phyloP scores from a whole-genome alignment of 2,329 filamentous ascomycete species.

The Scytalidium lignicola region DNA sequence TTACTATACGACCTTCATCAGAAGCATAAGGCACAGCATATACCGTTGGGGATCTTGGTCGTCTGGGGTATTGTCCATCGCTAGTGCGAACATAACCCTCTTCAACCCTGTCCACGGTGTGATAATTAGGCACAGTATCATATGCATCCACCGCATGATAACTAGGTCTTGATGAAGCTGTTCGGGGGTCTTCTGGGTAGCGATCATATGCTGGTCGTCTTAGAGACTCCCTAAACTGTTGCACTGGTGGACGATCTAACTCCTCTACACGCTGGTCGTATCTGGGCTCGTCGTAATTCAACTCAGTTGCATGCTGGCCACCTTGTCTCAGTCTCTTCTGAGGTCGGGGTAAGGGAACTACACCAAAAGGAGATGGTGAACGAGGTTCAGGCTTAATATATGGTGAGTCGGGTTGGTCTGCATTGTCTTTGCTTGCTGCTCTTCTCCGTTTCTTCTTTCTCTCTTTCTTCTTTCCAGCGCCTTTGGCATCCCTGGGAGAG shows the following conservation, averaged over 20 bases:
- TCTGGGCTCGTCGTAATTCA: conserved; percentile 41
- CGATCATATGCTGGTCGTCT: conserved; percentile 15
- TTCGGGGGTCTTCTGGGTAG: conserved; percentile 8
- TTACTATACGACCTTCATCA: conserved; percentile 16
- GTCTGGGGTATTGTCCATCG: conserved; percentile 16
- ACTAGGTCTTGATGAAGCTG: background rate
- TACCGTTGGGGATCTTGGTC: conserved; percentile 20
- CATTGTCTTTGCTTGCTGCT: conserved; percentile 36
- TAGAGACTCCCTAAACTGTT: conserved; percentile 14
- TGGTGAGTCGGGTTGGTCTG: conserved; percentile 41
- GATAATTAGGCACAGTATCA: conserved; percentile 17
- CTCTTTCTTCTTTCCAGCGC: conserved; percentile 40
- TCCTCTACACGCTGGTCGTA: conserved; percentile 32
- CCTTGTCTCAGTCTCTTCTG: conserved; percentile 51
- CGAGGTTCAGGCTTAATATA: conserved; percentile 61
- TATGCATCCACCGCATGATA: conserved; percentile 3
- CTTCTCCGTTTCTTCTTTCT: conserved; percentile 48
- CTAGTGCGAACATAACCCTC: conserved; percentile 18
- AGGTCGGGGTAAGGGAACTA: conserved; percentile 47
- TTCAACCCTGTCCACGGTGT: conserved; percentile 23
- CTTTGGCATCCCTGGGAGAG: conserved; percentile 49
- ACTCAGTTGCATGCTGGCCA: conserved; percentile 35
- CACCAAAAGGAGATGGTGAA: conserved; percentile 54
- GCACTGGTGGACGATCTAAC: conserved; percentile 12
- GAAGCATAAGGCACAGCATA: conserved; percentile 21